Base-by-base conservation (phyloP, 495 filamentous ascomycete species). In the Penicillium atrosanguineum region DNA sequence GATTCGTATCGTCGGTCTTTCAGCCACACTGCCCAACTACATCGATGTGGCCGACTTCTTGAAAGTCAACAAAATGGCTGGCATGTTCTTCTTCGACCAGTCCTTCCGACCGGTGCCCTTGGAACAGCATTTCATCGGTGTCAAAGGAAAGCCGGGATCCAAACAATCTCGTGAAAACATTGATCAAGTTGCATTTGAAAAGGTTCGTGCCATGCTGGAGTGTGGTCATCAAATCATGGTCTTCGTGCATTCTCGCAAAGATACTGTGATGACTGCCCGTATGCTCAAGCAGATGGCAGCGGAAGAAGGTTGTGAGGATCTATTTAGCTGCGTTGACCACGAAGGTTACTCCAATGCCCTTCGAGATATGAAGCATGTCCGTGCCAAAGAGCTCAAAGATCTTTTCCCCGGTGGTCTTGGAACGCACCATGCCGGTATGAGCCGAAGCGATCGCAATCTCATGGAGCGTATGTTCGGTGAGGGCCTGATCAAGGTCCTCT, bases 91-190 rank as follows among this genome's bases (percentile, higher is more conserved):
- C 68, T 99, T 99, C 63, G 94, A 99, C 67, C 81, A 81, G 4
- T 97, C 94, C 0, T 99, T 99, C 71, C 83, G 94, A 29, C 94
- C 94, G 6, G 94, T 99, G 5, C 95, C 94, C 28, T 82, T 99
- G 15, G 91, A 97, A 67, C 94, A 99, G 63, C 94, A 96, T 72
- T 99, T 99, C 62, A 81, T 99, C 39, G 94, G 94, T 20, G 90
- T 95, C 20, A 96, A 91, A 69, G 94, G 94, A 6, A 99, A 97
- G 67, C 64, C 90, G 2, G 86, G 87, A 4, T 83, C 83, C 14
- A 92, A 85, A 56, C 73, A 80, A 48, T 91, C 88, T 12, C 82
- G 88, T 40, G 95, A 97, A 28, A 96, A 97, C 52, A 71, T 99
- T 48, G 94, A 99, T 61, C 73, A 73, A 25, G 85, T 87, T 12